These are phyloP conservation scores for Penicillium samsonianum DNA, from an alignment of 495 filamentous ascomycete genomes.

Conservation along the genomic window DNA sequence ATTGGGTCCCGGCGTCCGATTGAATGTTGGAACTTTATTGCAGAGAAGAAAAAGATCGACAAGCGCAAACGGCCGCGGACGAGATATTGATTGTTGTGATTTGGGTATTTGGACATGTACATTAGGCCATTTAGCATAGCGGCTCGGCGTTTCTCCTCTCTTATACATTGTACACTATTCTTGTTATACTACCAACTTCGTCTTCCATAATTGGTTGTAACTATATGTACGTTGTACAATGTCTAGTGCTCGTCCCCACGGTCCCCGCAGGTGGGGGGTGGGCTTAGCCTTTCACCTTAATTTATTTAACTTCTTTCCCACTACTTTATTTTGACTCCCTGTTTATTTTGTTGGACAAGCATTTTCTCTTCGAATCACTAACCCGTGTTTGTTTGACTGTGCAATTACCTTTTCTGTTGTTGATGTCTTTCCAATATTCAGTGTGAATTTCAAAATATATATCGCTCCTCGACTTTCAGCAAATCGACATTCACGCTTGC, in stretches of 20 bases:
- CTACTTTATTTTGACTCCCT: background rate
- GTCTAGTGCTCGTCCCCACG: background rate
- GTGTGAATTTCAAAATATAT: background rate
- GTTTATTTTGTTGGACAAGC: background rate
- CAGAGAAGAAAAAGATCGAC: constrained; percentile 38
- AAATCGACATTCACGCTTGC: background rate
- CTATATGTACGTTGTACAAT: background rate
- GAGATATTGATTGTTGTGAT: constrained; percentile 19
- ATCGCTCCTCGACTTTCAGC: background rate
- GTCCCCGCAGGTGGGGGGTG: constrained; percentile 5
- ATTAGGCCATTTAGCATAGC: constrained; percentile 12
- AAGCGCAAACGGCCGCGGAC: constrained; percentile 32
- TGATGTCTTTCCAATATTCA: too few species aligned
- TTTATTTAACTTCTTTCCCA: background rate
- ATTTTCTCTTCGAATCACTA: background rate
- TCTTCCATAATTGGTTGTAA: background rate
- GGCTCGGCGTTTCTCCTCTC: constrained; percentile 12
- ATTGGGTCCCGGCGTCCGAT: constrained; percentile 70
- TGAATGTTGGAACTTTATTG: constrained; percentile 62
- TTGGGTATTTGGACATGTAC: constrained; percentile 1
- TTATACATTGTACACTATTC: constrained; percentile 4
- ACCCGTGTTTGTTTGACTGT: background rate
- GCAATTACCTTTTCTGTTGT: too few species aligned
- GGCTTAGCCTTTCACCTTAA: background rate
- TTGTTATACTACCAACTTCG: background rate